These are phyloP conservation scores for Coniochaeta sp. DNA, from an alignment of 2,329 filamentous ascomycete species.

Conservation along the genomic window DNA sequence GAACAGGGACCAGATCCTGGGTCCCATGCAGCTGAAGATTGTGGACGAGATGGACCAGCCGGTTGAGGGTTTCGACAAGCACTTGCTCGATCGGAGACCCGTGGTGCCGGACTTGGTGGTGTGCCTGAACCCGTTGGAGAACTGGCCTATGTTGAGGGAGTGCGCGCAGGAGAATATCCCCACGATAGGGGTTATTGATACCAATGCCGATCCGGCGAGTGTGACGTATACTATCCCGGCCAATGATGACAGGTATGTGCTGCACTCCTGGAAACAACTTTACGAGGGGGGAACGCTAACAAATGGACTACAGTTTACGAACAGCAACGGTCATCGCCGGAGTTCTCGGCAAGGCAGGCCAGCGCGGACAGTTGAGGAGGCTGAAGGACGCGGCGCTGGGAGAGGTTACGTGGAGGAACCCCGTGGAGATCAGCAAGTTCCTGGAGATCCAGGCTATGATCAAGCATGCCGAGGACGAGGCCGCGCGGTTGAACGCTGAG, in stretches of 20 bases:
- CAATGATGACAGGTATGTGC: constrained; percentile 78
- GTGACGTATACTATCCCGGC: constrained; percentile 95
- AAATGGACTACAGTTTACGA: constrained; percentile 59
- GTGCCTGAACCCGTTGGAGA: constrained; percentile 87
- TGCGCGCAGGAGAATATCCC: constrained; percentile 83
- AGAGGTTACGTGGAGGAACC: constrained; percentile 54
- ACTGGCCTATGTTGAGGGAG: constrained; percentile 84
- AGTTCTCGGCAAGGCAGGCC: constrained; percentile 75
- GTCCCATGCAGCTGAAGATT: constrained; percentile 60
- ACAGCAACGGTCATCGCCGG: constrained; percentile 76
- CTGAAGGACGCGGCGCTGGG: constrained; percentile 56
- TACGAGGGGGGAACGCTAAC: neutral
- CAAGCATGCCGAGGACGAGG: constrained; percentile 1
- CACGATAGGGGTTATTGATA: constrained; percentile 92
- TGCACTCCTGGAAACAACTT: neutral
- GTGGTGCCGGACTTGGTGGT: constrained; percentile 86
- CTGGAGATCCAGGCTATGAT: constrained; percentile 20
- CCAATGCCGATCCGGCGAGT: constrained; percentile 84
- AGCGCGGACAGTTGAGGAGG: constrained; percentile 66
- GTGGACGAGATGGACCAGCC: constrained; percentile 66
- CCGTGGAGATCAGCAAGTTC: constrained; percentile 31
- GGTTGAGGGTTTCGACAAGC: constrained; percentile 55
- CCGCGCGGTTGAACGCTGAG: neutral
- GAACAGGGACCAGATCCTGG: constrained; percentile 86
- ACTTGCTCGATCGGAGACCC: constrained; percentile 55